Evolutionary conservation across 73 alveolate species (phyloP).

Genomic region (Tetrahymena borealis): DNA sequence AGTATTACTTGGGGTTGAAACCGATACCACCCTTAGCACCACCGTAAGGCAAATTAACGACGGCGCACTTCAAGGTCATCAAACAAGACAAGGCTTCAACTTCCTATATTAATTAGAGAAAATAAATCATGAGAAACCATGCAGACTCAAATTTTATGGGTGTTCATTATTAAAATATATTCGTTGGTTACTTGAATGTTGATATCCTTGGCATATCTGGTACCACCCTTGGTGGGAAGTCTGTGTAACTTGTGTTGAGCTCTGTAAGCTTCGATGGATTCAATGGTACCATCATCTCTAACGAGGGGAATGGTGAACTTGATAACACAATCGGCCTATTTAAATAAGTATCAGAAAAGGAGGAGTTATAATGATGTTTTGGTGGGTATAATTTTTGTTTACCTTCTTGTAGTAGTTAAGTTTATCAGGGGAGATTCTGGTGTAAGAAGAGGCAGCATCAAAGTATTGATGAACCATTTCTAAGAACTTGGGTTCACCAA

Average conservation of each 20-base stretch:
- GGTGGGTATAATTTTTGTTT: constrained; percentile 2
- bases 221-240: constrained; percentile 82
- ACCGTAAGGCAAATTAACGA: constrained; percentile 75
- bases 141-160: background rate
- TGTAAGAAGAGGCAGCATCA: constrained; percentile 54
- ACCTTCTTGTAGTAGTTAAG: constrained; percentile 36
- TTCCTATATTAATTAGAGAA: constrained; percentile 21
- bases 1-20: constrained; percentile 61
- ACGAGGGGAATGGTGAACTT: constrained; percentile 58
- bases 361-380: background rate
- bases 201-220: constrained; percentile 63
- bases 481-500: constrained; percentile 56
- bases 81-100: constrained; percentile 72
- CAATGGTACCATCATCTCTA: constrained; percentile 70
- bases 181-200: constrained; percentile 26
- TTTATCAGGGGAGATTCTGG: constrained; percentile 46
- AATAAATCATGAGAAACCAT: background rate
- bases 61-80: constrained; percentile 77
- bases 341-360: background rate
- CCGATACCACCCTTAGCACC: constrained; percentile 87
- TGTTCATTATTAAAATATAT: background rate
- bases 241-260: constrained; percentile 73
- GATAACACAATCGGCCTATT: constrained; percentile 37
- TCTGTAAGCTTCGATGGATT: constrained; percentile 67
- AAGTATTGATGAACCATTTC: constrained; percentile 53